Conservation (phyloP, 2,329 filamentous ascomycete species). For the Fusarium sp. region DNA sequence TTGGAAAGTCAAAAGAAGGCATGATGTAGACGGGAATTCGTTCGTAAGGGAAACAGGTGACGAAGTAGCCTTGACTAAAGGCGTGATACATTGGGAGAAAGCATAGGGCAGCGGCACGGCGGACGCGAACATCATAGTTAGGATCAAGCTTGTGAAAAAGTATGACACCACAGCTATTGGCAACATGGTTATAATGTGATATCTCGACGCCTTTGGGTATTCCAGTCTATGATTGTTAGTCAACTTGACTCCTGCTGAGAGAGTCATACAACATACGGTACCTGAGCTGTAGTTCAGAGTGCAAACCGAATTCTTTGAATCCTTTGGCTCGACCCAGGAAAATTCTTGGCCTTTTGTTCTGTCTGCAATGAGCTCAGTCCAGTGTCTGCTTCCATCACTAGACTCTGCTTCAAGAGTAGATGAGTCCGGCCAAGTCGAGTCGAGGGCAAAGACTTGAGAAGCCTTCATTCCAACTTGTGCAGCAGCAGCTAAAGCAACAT, state of each 20-base stretch:
- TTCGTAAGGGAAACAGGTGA: slow-evolving; percentile 64
- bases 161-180: slow-evolving; percentile 72
- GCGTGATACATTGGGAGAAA: slow-evolving; percentile 83
- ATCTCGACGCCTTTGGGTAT: slow-evolving; percentile 86
- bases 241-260: not conserved
- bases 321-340: slow-evolving; percentile 67
- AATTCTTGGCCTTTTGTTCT: slow-evolving; percentile 64
- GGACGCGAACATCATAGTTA: slow-evolving; percentile 55
- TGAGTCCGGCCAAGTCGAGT: slow-evolving; percentile 61
- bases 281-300: slow-evolving; percentile 83
- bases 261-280: slow-evolving; percentile 53
- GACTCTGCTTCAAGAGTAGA: slow-evolving; percentile 20
- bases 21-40: slow-evolving; percentile 79
- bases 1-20: slow-evolving; percentile 77
- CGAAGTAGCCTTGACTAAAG: slow-evolving; percentile 75
- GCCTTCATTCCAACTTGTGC: slow-evolving; percentile 62
- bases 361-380: slow-evolving; percentile 68
- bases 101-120: slow-evolving; percentile 61
- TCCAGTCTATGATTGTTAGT: slow-evolving; percentile 62
- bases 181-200: slow-evolving; percentile 78
- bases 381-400: slow-evolving; percentile 56
- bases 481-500: slow-evolving; percentile 73
- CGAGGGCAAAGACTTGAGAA: slow-evolving; percentile 71
- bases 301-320: slow-evolving; percentile 63
- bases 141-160: slow-evolving; percentile 54